Base-by-base conservation (phyloP, 1,284 basidiomycete genomes). In the Marasmius sp. region DNA sequence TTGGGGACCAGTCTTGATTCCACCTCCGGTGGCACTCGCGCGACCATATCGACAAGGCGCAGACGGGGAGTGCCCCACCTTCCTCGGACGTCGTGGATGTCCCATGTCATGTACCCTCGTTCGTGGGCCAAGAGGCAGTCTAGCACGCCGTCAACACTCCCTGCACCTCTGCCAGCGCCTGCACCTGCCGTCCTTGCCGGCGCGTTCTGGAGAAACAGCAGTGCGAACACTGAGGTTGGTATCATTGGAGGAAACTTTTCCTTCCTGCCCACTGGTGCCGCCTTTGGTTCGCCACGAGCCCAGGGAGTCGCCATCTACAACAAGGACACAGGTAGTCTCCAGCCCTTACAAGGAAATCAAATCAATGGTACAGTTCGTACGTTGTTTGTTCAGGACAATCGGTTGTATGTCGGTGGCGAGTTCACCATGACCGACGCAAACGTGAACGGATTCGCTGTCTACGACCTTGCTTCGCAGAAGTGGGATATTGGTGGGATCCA, bases 191-290 rank as follows among this genome's bases (percentile, higher is more conserved):
- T 98, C 60, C 81, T 97, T 48, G 84, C 93, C 0, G 96, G 94
- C 39, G 85, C 86, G 1, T 98, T 96, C 79, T 98, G 93, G 93
- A 90, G 86, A 16, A 97, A 97, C 70, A 81, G 81, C 45, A 86
- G 88, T 1, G 85, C 86, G 6, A 82, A 82, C 3, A 78, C 80
- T 49, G 82, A 92, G 64, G 76, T 94, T 51, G 87, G 86, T 43
- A 86, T 98, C 65, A 79, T 98, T 56, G 96, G 95, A 43, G 96
- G 96, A 54, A 95, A 97, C 75, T 98, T 97, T 72, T 86, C 89
- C 3, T 91, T 89, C 68, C 69, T 78, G 9, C 72, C 76, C 11
- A 70, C 78, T 16, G 79, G 79, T 8, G 76, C 80, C 3, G 71
- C 72, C 4, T 71, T 73, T 27, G 73, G 76, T 10, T 76, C 81